A percentile compares a stretch with the other conserved stretches of the same genome.
phyloP scores from a whole-genome alignment of 1,284 basidiomycete genomes.

The Ganoderma multipileum region DNA sequence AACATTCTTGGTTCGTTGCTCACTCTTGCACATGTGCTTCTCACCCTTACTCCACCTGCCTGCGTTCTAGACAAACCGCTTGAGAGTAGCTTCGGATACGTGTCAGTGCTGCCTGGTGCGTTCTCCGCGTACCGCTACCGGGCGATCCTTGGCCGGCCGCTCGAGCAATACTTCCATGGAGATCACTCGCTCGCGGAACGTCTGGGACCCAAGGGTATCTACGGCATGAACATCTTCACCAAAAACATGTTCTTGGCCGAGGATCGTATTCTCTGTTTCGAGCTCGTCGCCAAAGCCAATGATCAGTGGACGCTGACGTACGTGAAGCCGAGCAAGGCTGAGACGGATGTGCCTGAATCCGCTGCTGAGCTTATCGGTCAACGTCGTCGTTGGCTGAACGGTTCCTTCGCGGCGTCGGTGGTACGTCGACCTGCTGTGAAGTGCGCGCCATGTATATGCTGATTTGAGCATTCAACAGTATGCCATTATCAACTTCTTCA shows the following conservation, averaged over 20 bases:
- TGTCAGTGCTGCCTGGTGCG: constrained; percentile 94
- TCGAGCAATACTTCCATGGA: constrained; percentile 98
- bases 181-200: constrained; percentile 95
- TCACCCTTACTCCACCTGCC: constrained; percentile 16
- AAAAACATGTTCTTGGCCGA: constrained; percentile 97
- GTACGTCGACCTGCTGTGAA: constrained; percentile 51
- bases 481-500: constrained; percentile 93
- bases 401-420: constrained; percentile 95
- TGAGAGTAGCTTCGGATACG: constrained; percentile 95
- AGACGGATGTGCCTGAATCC: constrained; percentile 92
- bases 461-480: constrained; percentile 58
- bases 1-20: constrained; percentile 83
- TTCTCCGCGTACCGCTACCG: constrained; percentile 95
- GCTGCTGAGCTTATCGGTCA: constrained; percentile 95
- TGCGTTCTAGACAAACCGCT: constrained; percentile 79
- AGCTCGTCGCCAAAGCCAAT: constrained; percentile 90
- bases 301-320: constrained; percentile 93
- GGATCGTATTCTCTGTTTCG: constrained; percentile 96
- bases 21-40: neutral
- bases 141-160: constrained; percentile 90
- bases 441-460: constrained; percentile 2
- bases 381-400: constrained; percentile 95
- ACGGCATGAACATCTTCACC: constrained; percentile 98
- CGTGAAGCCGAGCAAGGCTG: constrained; percentile 95
- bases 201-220: constrained; percentile 92